A percentile compares a stretch with the other conserved stretches of the same genome.
These are phyloP conservation scores for Aphanocladium album DNA, from an alignment of 2,329 filamentous ascomycete genomes.

Conservation along the genomic window DNA sequence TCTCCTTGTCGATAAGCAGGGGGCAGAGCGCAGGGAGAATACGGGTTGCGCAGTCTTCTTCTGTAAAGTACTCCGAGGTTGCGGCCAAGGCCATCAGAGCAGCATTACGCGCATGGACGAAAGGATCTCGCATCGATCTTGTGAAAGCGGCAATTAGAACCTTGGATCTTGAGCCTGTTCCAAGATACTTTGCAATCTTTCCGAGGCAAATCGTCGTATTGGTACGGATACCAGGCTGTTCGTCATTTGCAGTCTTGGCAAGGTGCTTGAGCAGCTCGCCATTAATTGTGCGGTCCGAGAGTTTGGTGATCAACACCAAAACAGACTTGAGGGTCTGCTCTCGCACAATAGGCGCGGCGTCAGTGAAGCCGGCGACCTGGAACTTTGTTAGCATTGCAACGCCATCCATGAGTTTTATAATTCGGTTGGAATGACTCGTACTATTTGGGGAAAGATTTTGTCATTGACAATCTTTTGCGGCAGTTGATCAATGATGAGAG, in stretches of 20 bases:
- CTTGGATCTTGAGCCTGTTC: slow-evolving; percentile 72
- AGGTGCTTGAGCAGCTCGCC: slow-evolving; percentile 86
- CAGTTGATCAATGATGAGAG: slow-evolving; percentile 85
- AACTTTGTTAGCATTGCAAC: slow-evolving; percentile 21
- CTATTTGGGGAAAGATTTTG: slow-evolving; percentile 94
- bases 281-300: slow-evolving; percentile 89
- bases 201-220: slow-evolving; percentile 97
- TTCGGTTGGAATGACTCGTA: slow-evolving; percentile 31
- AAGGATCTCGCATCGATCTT: slow-evolving; percentile 84
- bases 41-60: slow-evolving; percentile 82
- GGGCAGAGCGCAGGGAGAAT: slow-evolving; percentile 82
- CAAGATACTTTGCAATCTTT: slow-evolving; percentile 89
- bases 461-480: slow-evolving; percentile 88
- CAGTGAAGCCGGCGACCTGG: slow-evolving; percentile 88
- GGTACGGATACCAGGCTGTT: slow-evolving; percentile 93
- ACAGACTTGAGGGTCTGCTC: slow-evolving; percentile 97
- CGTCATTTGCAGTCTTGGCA: slow-evolving; percentile 94
- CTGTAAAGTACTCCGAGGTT: slow-evolving; percentile 78
- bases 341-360: slow-evolving; percentile 82
- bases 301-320: slow-evolving; percentile 76
- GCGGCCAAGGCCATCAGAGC: slow-evolving; percentile 79
- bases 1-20: slow-evolving; percentile 88
- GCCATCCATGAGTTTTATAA: no score
- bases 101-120: slow-evolving; percentile 89
- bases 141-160: slow-evolving; percentile 91